A percentile compares a stretch with the other conserved stretches of the same genome.
These are phyloP conservation scores for Neonectria ditissima DNA, from an alignment of 2,329 filamentous ascomycete genomes.

Conservation along the genomic window DNA sequence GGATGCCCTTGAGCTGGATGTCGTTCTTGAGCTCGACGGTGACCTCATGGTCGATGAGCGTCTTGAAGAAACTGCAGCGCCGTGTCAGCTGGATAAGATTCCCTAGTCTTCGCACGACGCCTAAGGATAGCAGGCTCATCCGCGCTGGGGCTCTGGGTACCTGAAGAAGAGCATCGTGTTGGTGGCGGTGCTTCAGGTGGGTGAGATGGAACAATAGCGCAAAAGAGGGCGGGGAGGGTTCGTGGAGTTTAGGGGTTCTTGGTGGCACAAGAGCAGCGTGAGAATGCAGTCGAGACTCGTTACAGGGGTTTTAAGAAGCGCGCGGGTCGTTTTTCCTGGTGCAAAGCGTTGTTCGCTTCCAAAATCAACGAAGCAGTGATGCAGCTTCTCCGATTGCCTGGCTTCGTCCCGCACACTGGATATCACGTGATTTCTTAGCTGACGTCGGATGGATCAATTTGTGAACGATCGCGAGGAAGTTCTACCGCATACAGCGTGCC, in stretches of 20 bases:
- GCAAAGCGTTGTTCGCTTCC: constrained; percentile 18
- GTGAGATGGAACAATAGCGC: constrained; percentile 10
- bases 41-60: constrained; percentile 95
- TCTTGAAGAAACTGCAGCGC: constrained; percentile 91
- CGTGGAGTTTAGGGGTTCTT: not conserved
- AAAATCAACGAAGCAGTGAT: constrained; percentile 16
- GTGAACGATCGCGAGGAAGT: not conserved
- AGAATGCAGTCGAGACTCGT: too few relatives aligned
- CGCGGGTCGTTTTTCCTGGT: constrained; percentile 21
- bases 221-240: not conserved
- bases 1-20: constrained; percentile 92
- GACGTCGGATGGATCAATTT: not conserved
- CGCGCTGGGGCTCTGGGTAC: constrained; percentile 40
- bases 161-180: constrained; percentile 60
- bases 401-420: not conserved
- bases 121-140: not conserved
- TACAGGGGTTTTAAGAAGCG: constrained; percentile 1
- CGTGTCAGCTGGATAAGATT: not conserved
- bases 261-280: not conserved
- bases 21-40: constrained; percentile 99
- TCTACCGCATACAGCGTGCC: not conserved
- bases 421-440: constrained; percentile 18
- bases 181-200: constrained; percentile 28
- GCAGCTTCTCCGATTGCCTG: constrained; percentile 9
- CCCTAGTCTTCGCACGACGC: not conserved